A percentile compares a stretch with the other conserved stretches of the same genome.
Evolutionary conservation across 1,139 yeast species (phyloP).

Genomic region (Pichia inconspicua): DNA sequence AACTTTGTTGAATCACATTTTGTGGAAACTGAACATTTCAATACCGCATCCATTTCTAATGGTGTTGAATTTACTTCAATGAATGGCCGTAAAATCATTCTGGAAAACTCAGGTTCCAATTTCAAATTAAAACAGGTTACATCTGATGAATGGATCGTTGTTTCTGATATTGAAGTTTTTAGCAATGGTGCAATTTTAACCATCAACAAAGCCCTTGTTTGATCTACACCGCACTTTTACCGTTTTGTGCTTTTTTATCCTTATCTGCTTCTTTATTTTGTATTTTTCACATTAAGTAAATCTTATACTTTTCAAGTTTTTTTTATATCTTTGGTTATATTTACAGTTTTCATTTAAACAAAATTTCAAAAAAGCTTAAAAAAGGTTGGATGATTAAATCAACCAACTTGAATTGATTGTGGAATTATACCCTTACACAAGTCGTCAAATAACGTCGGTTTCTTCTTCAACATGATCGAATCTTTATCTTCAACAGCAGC

Average conservation of each 20-base stretch:
- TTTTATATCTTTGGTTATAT: not conserved
- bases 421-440: constrained; percentile 31
- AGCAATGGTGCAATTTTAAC: constrained; percentile 55
- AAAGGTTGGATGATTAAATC: not conserved
- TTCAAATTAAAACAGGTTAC: constrained; percentile 34
- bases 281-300: no score
- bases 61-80: constrained; percentile 31
- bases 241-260: not conserved
- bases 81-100: constrained; percentile 37
- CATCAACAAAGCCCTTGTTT: constrained; percentile 27
- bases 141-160: constrained; percentile 33
- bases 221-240: not conserved
- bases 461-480: constrained; percentile 35
- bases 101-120: constrained; percentile 36
- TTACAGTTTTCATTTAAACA: not conserved
- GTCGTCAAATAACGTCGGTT: constrained; percentile 56
- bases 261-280: not conserved
- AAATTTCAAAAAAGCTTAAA: not conserved
- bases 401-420: constrained; percentile 15
- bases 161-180: constrained; percentile 38
- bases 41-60: constrained; percentile 16
- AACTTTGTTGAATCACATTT: constrained; percentile 51
- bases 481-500: constrained; percentile 49
- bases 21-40: constrained; percentile 27
- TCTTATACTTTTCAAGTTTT: not conserved